phyloP scores from a whole-genome alignment of 257 asterid genomes.

The Gynochthodes officinalis region DNA sequence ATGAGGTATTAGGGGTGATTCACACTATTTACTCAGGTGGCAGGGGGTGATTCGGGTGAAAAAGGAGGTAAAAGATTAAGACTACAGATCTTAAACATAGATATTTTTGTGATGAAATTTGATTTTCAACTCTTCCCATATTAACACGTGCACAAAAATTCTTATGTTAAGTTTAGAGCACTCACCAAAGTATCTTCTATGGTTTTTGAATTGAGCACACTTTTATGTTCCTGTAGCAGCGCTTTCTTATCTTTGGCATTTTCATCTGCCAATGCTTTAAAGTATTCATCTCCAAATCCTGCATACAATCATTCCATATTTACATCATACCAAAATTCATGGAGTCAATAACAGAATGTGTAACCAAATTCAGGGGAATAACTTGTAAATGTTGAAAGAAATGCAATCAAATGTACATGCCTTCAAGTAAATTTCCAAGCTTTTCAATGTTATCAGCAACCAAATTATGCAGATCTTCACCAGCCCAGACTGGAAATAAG shows the following conservation, averaged over 20 bases:
- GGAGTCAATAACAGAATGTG: not conserved
- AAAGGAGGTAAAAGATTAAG: too few species aligned
- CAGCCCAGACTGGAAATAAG: constrained; percentile 77
- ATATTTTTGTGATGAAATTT: too few species aligned
- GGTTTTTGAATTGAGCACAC: constrained; percentile 51
- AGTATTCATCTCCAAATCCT: constrained; percentile 58
- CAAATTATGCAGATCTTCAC: constrained; percentile 56
- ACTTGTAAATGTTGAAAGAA: not conserved
- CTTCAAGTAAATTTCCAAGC: constrained; percentile 55
- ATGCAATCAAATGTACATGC: constrained; percentile 13
- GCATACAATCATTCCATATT: not conserved
- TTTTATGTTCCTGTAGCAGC: constrained; percentile 30
- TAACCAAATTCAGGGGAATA: not conserved
- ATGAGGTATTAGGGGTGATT: too few species aligned
- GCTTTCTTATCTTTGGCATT: constrained; percentile 23
- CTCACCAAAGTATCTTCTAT: constrained; percentile 55
- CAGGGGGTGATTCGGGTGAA: too few species aligned
- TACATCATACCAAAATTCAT: not conserved
- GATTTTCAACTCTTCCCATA: too few species aligned
- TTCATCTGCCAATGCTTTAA: constrained; percentile 24
- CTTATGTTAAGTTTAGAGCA: not conserved
- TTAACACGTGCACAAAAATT: too few species aligned
- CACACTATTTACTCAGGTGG: too few species aligned
- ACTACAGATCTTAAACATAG: too few species aligned
- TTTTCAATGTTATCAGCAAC: constrained; percentile 58